These are phyloP conservation scores for Nitzschia sp. DNA, from an alignment of 108 stramenopile species.

Conservation along the genomic window DNA sequence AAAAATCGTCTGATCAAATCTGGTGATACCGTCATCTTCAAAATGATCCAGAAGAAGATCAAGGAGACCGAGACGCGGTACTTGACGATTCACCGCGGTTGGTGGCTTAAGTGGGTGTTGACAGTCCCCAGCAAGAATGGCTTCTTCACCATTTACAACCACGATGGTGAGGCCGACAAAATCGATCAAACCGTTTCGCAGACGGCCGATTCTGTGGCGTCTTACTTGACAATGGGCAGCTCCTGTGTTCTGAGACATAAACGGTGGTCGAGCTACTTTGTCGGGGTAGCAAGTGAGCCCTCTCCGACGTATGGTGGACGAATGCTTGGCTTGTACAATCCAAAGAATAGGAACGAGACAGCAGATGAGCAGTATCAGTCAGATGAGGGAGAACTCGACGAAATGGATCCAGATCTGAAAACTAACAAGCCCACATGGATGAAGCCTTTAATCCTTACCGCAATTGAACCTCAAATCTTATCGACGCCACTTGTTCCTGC, in stretches of 20 bases:
- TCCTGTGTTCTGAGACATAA: slow-evolving; percentile 69
- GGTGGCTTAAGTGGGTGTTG: slow-evolving; percentile 91
- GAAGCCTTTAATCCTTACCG: slow-evolving; percentile 36
- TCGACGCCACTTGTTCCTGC: not conserved
- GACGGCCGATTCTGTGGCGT: slow-evolving; percentile 34
- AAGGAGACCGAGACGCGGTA: slow-evolving; percentile 59
- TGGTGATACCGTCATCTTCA: slow-evolving; percentile 81
- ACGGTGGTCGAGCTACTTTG: slow-evolving; percentile 76
- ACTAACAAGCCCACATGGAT: slow-evolving; percentile 38
- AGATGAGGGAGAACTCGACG: slow-evolving; percentile 49
- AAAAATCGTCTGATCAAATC: slow-evolving; percentile 60
- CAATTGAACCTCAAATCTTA: slow-evolving; percentile 20
- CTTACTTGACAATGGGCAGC: slow-evolving; percentile 60
- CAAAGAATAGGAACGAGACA: slow-evolving; percentile 3
- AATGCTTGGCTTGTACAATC: slow-evolving; percentile 74
- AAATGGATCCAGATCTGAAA: slow-evolving; percentile 34
- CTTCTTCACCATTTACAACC: slow-evolving; percentile 56
- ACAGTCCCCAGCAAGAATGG: slow-evolving; percentile 66
- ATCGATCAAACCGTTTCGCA: slow-evolving; percentile 1
- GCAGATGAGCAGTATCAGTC: slow-evolving; percentile 43
- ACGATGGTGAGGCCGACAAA: slow-evolving; percentile 30
- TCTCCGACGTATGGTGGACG: slow-evolving; percentile 85
- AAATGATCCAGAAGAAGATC: slow-evolving; percentile 41
- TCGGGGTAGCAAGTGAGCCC: slow-evolving; percentile 69
- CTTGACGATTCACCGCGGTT: slow-evolving; percentile 83